Conservation (phyloP, 2,329 filamentous ascomycete species). For the Clarireedia homoeocarpa region DNA sequence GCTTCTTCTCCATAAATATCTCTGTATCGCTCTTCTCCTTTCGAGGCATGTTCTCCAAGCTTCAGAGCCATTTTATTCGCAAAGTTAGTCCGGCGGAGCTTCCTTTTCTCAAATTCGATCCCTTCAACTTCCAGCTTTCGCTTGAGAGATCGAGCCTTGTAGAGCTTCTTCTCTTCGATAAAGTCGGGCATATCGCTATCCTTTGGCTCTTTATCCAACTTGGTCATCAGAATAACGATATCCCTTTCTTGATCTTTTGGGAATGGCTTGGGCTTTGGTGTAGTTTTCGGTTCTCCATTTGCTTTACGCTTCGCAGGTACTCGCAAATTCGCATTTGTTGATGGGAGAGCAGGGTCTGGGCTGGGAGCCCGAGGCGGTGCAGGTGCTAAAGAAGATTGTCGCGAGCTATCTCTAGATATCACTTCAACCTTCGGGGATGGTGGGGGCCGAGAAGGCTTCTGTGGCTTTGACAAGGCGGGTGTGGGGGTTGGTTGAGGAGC, state of each 20-base stretch:
- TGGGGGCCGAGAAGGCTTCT: constrained; percentile 21
- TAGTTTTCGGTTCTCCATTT: constrained; percentile 47
- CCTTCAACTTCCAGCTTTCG: constrained; percentile 59
- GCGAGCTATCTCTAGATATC: constrained; percentile 24
- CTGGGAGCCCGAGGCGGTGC: neutral
- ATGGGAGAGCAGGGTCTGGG: constrained; percentile 31
- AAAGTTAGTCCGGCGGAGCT: constrained; percentile 54
- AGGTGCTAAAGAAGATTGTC: constrained; percentile 44
- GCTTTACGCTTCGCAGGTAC: constrained; percentile 32
- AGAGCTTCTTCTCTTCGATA: constrained; percentile 41
- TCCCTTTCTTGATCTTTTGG: constrained; percentile 58
- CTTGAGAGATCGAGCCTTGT: constrained; percentile 53
- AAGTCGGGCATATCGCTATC: constrained; percentile 48
- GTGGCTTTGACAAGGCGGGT: constrained; percentile 15
- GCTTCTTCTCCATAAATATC: constrained; percentile 73
- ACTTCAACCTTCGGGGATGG: constrained; percentile 18
- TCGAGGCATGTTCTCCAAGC: constrained; percentile 59
- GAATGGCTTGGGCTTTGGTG: constrained; percentile 37
- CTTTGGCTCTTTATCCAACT: constrained; percentile 49
- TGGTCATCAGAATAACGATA: constrained; percentile 57
- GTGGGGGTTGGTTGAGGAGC: constrained; percentile 27
- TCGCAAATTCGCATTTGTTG: constrained; percentile 38
- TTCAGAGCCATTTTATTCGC: constrained; percentile 50
- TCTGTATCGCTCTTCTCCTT: constrained; percentile 69
- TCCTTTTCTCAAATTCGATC: constrained; percentile 55